Percentiles rank a stretch among this genome's conserved stretches.
Evolutionary conservation across 1,284 basidiomycete genomes (phyloP).

Genomic region (Ganoderma boninense): DNA sequence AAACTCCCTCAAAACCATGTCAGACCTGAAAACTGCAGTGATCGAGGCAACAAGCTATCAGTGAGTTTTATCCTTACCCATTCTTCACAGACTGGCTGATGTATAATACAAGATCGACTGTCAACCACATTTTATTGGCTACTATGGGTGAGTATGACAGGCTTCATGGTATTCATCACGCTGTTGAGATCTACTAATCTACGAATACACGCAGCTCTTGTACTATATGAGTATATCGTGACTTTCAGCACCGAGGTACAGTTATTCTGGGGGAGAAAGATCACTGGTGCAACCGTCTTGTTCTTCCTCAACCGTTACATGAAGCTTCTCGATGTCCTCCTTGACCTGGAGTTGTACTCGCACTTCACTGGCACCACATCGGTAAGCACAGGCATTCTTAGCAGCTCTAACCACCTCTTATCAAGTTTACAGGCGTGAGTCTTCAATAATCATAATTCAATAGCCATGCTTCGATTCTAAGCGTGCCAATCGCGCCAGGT

Average conservation of each 20-base stretch:
- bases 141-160: no score
- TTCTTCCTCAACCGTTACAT: constrained; percentile 11
- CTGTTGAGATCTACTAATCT: no score
- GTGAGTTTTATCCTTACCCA: no score
- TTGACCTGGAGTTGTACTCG: no score
- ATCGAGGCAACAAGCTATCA: no score
- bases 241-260: constrained; percentile 1
- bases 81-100: no score
- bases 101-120: neutral
- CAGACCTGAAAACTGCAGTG: no score
- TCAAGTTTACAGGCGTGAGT: neutral
- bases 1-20: no score
- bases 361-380: neutral
- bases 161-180: no score
- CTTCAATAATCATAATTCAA: no score
- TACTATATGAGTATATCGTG: constrained; percentile 6
- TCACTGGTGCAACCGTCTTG: neutral
- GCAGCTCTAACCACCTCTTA: neutral
- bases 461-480: neutral
- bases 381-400: neutral
- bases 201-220: neutral
- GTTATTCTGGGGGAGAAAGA: constrained; percentile 8
- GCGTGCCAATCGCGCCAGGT: no score
- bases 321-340: neutral
- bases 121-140: no score